phyloP scores from a whole-genome alignment of 257 asterid genomes.

The Capsicum chinense region DNA sequence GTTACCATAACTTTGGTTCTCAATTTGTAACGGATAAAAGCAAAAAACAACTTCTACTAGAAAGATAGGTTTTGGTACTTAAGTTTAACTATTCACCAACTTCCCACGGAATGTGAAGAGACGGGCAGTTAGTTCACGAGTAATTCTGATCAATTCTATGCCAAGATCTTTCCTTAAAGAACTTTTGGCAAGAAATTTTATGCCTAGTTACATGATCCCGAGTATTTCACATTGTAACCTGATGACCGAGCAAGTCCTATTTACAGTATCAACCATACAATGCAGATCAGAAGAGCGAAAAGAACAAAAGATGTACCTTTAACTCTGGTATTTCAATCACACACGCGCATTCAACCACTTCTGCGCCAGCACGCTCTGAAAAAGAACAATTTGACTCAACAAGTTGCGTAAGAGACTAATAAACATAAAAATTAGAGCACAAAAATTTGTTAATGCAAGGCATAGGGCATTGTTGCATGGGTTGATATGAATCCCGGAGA shows the following conservation, averaged over 20 bases:
- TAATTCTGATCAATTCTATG: background rate
- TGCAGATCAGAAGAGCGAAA: background rate
- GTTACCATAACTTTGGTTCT: background rate
- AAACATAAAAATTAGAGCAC: background rate
- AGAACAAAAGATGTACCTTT: constrained; percentile 44
- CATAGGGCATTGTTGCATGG: background rate
- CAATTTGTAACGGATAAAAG: background rate
- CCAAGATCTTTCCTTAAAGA: background rate
- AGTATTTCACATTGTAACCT: background rate
- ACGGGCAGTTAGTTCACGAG: background rate
- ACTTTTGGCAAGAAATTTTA: background rate
- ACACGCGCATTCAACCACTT: constrained; percentile 82
- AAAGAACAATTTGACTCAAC: constrained; percentile 33
- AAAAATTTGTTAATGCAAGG: background rate
- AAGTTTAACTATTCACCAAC: background rate
- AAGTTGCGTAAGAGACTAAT: background rate
- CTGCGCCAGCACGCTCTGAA: constrained; percentile 76
- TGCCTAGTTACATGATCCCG: background rate
- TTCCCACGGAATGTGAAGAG: background rate
- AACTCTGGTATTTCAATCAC: constrained; percentile 77
- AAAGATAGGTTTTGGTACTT: background rate
- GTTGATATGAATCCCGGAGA: background rate
- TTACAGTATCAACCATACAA: background rate
- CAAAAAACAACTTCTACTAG: background rate
- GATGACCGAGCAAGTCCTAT: constrained; percentile 12